Conservation (phyloP, 2,329 filamentous ascomycete genomes). For the Drechslerella stenobrocha region DNA sequence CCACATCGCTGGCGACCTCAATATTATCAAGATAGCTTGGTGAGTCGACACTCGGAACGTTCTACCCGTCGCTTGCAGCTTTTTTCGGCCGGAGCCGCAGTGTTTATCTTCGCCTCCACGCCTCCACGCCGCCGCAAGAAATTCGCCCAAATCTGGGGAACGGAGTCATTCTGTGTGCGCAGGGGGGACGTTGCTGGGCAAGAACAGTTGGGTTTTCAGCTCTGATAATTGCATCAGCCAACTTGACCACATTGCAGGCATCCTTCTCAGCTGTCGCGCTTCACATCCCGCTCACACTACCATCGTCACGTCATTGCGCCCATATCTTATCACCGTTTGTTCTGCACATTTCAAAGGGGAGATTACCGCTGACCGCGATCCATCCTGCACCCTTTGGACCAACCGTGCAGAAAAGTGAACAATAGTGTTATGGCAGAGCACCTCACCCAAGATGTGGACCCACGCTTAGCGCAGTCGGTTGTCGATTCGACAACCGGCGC, state of each 20-base stretch:
- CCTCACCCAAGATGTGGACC: conserved; percentile 65
- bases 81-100: neutral
- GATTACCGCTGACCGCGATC: conserved; percentile 22
- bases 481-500: conserved; percentile 61
- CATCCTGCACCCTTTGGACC: conserved; percentile 35
- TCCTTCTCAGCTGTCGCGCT: conserved; percentile 12
- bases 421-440: conserved; percentile 65
- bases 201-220: conserved; percentile 9
- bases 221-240: conserved; percentile 8
- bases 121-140: neutral
- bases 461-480: conserved; percentile 63
- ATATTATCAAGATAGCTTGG: conserved; percentile 46
- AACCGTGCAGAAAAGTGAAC: conserved; percentile 56
- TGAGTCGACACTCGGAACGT: conserved; percentile 26
- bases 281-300: neutral
- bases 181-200: neutral
- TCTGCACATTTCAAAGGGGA: neutral
- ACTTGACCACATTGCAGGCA: conserved; percentile 6
- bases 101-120: neutral
- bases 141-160: conserved; percentile 14
- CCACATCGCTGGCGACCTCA: conserved; percentile 36
- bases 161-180: conserved; percentile 16
- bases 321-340: neutral
- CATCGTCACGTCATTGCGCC: neutral
- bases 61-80: neutral